A percentile compares a stretch with the other conserved stretches of the same genome.
phyloP scores from a whole-genome alignment of 169 alveolate genomes.

The Plasmodium cynomolgi region DNA sequence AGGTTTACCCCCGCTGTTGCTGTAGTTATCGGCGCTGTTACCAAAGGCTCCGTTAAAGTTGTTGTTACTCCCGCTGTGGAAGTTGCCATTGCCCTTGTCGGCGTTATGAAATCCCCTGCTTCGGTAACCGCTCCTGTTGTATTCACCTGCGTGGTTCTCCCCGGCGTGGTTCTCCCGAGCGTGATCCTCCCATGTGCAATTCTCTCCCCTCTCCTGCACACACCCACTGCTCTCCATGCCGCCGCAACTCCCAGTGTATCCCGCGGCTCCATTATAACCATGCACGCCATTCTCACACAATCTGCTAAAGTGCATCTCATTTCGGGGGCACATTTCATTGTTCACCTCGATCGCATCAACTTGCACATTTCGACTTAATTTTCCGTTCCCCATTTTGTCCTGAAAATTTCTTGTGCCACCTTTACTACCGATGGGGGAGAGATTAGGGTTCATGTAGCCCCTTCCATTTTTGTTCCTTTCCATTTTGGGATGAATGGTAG shows the following conservation, averaged over 20 bases:
- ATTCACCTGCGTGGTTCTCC: conserved; percentile 14
- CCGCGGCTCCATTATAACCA: background rate
- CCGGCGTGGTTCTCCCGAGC: background rate
- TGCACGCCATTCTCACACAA: conserved; percentile 13
- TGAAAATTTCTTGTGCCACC: background rate
- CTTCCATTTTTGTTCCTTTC: background rate
- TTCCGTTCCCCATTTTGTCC: conserved; percentile 11
- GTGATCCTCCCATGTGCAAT: background rate
- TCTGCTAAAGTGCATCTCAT: background rate
- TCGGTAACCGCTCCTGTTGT: conserved; percentile 30
- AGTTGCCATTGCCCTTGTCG: background rate
- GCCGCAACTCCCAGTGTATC: background rate
- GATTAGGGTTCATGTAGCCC: background rate
- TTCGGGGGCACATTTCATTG: background rate
- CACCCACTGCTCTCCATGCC: background rate
- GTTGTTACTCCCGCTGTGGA: background rate
- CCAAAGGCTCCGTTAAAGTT: background rate
- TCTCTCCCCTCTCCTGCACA: conserved; percentile 9
- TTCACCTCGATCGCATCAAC: background rate
- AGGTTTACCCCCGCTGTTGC: background rate
- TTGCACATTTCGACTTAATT: conserved; percentile 13
- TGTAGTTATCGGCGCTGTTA: background rate
- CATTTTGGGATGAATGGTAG: conserved; percentile 2
- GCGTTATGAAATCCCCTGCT: conserved; percentile 14
- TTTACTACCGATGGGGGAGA: background rate